phyloP scores from a whole-genome alignment of 768 basidiomycete species.

The Mycena latifolia region DNA sequence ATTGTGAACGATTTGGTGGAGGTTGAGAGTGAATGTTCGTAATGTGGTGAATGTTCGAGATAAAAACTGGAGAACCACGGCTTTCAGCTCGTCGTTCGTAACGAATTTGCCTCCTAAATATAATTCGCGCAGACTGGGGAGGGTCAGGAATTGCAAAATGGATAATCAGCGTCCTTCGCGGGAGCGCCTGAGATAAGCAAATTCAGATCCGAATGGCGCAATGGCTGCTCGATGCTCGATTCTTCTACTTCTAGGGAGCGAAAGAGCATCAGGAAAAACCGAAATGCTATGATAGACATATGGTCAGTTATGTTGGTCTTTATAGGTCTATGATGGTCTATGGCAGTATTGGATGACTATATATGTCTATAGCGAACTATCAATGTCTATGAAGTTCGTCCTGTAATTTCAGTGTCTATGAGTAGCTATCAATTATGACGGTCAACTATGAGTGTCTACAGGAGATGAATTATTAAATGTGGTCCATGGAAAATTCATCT shows the following conservation, averaged over 20 bases:
- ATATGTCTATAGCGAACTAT: no score
- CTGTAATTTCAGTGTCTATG: no score
- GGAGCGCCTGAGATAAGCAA: neutral
- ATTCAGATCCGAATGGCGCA: neutral
- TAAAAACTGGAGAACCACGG: constrained; percentile 12
- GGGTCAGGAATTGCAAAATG: constrained; percentile 14
- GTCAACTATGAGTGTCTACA: no score
- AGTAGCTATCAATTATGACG: no score
- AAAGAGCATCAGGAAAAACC: no score
- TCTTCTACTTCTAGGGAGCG: neutral
- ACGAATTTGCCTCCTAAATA: constrained; percentile 6
- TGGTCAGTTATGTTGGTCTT: no score
- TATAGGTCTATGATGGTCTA: no score
- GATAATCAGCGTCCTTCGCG: neutral
- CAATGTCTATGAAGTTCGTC: no score
- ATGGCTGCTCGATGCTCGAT: neutral
- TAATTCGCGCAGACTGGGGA: constrained; percentile 4
- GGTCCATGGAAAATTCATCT: no score
- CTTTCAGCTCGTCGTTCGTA: neutral
- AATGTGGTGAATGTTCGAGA: neutral
- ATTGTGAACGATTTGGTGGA: neutral
- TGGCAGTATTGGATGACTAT: no score
- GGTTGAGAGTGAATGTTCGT: constrained; percentile 9
- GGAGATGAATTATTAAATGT: no score
- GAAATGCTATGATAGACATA: no score